These are phyloP conservation scores for Termitomyces titanicus DNA, from an alignment of 768 basidiomycete genomes.

Conservation along the genomic window DNA sequence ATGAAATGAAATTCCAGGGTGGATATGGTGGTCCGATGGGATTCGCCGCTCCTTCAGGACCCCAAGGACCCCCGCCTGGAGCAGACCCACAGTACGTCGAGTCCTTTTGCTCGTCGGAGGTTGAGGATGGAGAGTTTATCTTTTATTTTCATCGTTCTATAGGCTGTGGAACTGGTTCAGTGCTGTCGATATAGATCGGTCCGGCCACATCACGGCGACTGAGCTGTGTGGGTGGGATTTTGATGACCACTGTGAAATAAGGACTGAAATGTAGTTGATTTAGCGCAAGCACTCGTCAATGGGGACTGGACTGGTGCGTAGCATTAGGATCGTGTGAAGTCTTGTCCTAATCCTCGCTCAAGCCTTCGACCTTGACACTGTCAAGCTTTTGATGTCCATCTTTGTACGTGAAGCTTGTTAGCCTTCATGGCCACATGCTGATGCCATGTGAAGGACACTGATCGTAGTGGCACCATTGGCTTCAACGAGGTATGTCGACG, in stretches of 20 bases:
- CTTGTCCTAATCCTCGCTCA: not conserved
- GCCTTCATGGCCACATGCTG: not conserved
- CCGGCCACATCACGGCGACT: slow-evolving; percentile 57
- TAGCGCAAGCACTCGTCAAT: slow-evolving; percentile 47
- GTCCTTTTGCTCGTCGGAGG: not conserved
- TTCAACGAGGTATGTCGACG: slow-evolving; percentile 60
- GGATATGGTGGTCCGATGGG: slow-evolving; percentile 32
- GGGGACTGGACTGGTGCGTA: slow-evolving; percentile 77
- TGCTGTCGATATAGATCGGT: slow-evolving; percentile 66
- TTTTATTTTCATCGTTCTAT: not conserved
- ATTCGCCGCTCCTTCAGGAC: slow-evolving; percentile 31
- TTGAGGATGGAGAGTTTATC: not conserved
- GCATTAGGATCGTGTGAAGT: not conserved
- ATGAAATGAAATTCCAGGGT: slow-evolving; percentile 14
- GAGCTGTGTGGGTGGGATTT: slow-evolving; percentile 58
- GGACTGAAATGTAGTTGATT: not conserved
- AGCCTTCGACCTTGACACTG: slow-evolving; percentile 86
- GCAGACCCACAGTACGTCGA: slow-evolving; percentile 70
- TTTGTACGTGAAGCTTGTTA: slow-evolving; percentile 48
- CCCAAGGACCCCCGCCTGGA: slow-evolving; percentile 52
- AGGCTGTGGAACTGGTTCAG: slow-evolving; percentile 76
- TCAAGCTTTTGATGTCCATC: slow-evolving; percentile 79
- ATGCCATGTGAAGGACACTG: slow-evolving; percentile 44
- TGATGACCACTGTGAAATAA: not conserved
- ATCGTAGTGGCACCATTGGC: slow-evolving; percentile 74